Conservation (phyloP, 306 rosid genomes). For the Vicia faba region DNA sequence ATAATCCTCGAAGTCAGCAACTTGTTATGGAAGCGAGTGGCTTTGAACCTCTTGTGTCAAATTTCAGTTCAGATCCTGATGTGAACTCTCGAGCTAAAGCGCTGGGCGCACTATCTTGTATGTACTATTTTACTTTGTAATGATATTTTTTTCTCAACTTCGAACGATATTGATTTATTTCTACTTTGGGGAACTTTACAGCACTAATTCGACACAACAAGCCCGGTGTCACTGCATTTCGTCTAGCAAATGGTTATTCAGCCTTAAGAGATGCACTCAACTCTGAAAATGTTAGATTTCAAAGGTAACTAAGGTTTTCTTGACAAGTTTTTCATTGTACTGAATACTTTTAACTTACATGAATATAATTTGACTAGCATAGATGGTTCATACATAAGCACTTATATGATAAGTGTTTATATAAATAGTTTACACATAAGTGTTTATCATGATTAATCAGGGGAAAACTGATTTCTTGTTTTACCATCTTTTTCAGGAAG, state of each 20-base stretch:
- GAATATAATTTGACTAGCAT: too few species aligned
- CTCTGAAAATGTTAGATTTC: slow-evolving; percentile 82
- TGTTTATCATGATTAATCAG: not conserved
- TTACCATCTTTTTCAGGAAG: slow-evolving; percentile 61
- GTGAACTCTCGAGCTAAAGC: slow-evolving; percentile 77
- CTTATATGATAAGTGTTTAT: too few species aligned
- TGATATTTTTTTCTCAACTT: not conserved
- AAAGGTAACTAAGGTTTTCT: slow-evolving; percentile 58
- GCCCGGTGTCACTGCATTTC: slow-evolving; percentile 71
- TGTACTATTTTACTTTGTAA: slow-evolving; percentile 27
- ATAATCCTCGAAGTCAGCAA: slow-evolving; percentile 83
- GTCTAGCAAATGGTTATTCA: slow-evolving; percentile 89
- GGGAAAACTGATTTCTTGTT: slow-evolving; percentile 13
- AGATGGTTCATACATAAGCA: too few species aligned
- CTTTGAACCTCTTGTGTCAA: slow-evolving; percentile 71
- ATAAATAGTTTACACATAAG: too few species aligned
- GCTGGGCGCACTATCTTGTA: slow-evolving; percentile 92
- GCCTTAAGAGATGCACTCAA: slow-evolving; percentile 74
- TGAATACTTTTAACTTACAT: too few species aligned
- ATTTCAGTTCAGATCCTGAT: slow-evolving; percentile 79
- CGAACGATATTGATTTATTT: slow-evolving; percentile 29
- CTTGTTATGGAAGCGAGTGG: slow-evolving; percentile 95
- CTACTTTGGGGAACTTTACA: slow-evolving; percentile 43
- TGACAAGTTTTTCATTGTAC: not conserved
- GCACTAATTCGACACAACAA: slow-evolving; percentile 88